A percentile compares a stretch with the other conserved stretches of the same genome.
Conservation (phyloP, 2,329 filamentous ascomycete species). For the Orbilia javanica region DNA sequence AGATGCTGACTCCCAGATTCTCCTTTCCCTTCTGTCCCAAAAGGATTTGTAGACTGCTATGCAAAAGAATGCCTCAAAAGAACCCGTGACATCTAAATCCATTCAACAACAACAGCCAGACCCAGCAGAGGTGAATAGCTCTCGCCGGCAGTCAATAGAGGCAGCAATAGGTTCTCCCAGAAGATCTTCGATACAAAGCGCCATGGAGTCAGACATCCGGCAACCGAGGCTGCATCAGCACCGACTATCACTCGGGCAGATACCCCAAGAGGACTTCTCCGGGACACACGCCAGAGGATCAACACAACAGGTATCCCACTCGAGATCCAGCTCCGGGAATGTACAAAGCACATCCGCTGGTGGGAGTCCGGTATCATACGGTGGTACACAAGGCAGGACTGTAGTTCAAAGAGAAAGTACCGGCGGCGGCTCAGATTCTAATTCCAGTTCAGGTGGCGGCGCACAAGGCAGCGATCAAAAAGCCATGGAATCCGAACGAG, state of each 20-base stretch:
- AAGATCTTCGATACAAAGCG: slow-evolving; percentile 55
- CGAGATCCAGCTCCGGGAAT: slow-evolving; percentile 55
- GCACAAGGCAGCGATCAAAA: slow-evolving; percentile 45
- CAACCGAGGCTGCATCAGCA: slow-evolving; percentile 57
- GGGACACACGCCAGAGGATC: slow-evolving; percentile 46
- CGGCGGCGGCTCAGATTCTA: slow-evolving; percentile 43
- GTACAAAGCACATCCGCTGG: slow-evolving; percentile 50
- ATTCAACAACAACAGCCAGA: slow-evolving; percentile 51
- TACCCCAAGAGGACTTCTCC: slow-evolving; percentile 50
- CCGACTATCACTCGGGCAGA: slow-evolving; percentile 50
- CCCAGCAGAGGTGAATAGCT: slow-evolving; percentile 23
- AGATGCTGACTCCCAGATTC: neutral
- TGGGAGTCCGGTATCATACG: slow-evolving; percentile 55
- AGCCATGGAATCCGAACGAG: slow-evolving; percentile 54
- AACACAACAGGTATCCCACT: slow-evolving; percentile 56
- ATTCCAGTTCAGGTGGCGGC: slow-evolving; percentile 43
- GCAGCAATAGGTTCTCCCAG: slow-evolving; percentile 5
- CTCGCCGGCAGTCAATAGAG: slow-evolving; percentile 36
- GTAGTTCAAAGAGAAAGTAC: slow-evolving; percentile 46
- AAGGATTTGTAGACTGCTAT: slow-evolving; percentile 41
- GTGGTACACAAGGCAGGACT: slow-evolving; percentile 41
- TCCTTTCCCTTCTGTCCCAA: neutral
- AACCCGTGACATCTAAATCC: slow-evolving; percentile 43
- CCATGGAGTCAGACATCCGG: slow-evolving; percentile 58
- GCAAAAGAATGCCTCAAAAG: slow-evolving; percentile 53